Conservation (phyloP, 2,329 filamentous ascomycete species). For the Coniella vitis region DNA sequence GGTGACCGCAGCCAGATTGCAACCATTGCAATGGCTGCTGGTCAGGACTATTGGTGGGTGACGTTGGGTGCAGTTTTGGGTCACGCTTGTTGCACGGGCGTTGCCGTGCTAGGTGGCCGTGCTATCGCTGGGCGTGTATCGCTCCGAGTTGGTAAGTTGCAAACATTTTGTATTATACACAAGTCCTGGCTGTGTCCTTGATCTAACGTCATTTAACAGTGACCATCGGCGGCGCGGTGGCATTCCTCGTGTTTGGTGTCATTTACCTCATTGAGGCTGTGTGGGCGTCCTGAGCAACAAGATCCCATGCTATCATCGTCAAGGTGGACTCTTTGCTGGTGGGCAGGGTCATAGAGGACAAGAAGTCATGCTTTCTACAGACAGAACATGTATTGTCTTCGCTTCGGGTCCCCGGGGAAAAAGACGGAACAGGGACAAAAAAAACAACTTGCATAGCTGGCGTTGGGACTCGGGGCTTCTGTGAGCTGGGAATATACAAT, state of each 20-base stretch:
- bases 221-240: constrained; percentile 81
- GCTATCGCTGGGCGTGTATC: constrained; percentile 92
- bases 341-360: too few species aligned
- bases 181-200: background rate
- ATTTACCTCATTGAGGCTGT: constrained; percentile 85
- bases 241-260: constrained; percentile 85
- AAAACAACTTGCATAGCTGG: background rate
- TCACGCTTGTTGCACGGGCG: constrained; percentile 82
- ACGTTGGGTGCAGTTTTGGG: constrained; percentile 81
- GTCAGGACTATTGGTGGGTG: constrained; percentile 98
- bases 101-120: constrained; percentile 84
- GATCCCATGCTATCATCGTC: too few species aligned
- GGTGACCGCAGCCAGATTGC: constrained; percentile 96
- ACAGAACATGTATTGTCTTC: too few species aligned
- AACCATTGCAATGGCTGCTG: constrained; percentile 97
- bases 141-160: constrained; percentile 81
- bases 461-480: background rate
- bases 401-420: background rate
- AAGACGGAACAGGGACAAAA: too few species aligned
- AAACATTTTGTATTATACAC: background rate
- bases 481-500: background rate
- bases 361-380: too few species aligned
- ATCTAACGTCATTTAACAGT: constrained; percentile 46
- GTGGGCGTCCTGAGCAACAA: constrained; percentile 35
- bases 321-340: too few species aligned